Conservation (phyloP, 164 flowering plant genomes). For the Annona squamosa region DNA sequence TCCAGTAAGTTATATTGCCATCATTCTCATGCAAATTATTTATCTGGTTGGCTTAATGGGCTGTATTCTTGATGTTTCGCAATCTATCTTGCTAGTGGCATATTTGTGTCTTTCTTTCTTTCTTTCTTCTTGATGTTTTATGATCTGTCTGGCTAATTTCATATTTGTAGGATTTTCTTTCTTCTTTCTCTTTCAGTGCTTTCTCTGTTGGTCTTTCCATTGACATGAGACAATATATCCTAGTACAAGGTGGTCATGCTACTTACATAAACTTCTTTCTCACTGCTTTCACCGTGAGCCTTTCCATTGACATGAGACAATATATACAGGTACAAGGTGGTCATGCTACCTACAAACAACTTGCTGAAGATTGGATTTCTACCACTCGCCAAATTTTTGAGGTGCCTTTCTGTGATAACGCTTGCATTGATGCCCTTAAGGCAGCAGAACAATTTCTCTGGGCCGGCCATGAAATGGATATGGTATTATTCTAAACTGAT, state of each 20-base stretch:
- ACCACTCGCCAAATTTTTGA: conserved; percentile 35
- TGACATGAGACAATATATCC: background rate
- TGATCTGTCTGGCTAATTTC: background rate
- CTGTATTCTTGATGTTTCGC: too few relatives aligned
- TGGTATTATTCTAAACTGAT: conserved; percentile 35
- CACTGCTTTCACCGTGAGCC: background rate
- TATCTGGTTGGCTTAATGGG: too few relatives aligned
- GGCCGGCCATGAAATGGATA: conserved; percentile 95
- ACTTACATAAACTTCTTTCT: too few relatives aligned
- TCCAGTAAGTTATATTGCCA: background rate
- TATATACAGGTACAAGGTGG: conserved; percentile 60
- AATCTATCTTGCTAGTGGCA: background rate
- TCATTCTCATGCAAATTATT: too few relatives aligned
- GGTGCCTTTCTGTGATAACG: conserved; percentile 38
- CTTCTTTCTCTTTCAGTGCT: background rate
- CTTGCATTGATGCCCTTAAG: conserved; percentile 39
- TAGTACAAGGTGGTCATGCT: too few relatives aligned
- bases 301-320: background rate
- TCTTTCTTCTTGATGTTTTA: background rate
- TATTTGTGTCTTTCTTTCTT: too few relatives aligned
- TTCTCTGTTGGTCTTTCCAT: background rate
- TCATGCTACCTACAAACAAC: conserved; percentile 35
- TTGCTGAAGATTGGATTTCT: conserved; percentile 76
- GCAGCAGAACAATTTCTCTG: conserved; percentile 90
- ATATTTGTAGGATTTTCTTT: too few relatives aligned